Base-by-base conservation (phyloP, 768 basidiomycete genomes). In the Boletus rubescentipes region DNA sequence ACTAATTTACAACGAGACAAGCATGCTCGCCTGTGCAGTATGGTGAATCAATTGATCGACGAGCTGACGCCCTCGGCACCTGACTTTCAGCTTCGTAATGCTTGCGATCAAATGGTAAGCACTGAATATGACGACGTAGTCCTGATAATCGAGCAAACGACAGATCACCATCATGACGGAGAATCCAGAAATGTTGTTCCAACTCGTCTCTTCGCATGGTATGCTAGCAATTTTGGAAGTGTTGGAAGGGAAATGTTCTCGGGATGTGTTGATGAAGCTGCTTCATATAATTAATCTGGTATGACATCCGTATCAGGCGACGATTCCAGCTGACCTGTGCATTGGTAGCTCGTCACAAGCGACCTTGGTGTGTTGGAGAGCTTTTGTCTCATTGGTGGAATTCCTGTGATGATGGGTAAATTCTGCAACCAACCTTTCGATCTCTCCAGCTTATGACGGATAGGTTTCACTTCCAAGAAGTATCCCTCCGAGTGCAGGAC, bases 191-290 rank as follows among this genome's bases (percentile, higher is more conserved):
- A 90, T 96, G 81, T 85, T 91, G 62, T 71, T 77, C 20, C 94
- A 98, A 58, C 80, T 99, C 30, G 90, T 98, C 12, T 89, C 89
- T 15, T 85, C 89, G 0, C 97, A 98, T 72, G 97, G 97, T 1
- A 89, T 97, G 88, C 79, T 98, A 10, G 94, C 93, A 0, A 89
- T 98, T 55, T 71, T 98, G 60, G 95, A 98, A 67, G 91, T 97
- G 0, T 74, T 99, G 35, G 96, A 98, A 69, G 85, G 87, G 31
- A 85, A 87, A 53, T 86, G 89, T 56, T 89, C 89, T 30, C 77
- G 93, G 55, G 94, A 98, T 49, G 89, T 94, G 8, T 81, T 88
- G 45, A 80, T 91, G 73, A 90, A 89, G 63, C 70, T 98, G 26
- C 73, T 99, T 61, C 88, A 90, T 59, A 89, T 98, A 47, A 82